Conservation (phyloP, 805 yeast genomes). For the Blastobotrys peoriensis region DNA sequence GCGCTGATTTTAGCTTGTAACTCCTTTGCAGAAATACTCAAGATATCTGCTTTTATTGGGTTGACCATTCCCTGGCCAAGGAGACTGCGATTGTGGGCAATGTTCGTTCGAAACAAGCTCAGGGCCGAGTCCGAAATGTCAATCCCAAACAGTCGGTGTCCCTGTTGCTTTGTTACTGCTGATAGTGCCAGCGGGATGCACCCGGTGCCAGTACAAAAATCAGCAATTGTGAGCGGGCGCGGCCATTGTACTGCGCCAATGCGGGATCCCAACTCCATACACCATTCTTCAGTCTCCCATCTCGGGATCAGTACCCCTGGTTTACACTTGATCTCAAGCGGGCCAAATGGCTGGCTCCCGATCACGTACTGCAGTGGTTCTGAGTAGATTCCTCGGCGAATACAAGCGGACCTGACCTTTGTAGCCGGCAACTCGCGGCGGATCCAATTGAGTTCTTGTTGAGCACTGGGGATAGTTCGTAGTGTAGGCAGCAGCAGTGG, state of each 20-base stretch:
- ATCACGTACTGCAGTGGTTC: constrained; percentile 82
- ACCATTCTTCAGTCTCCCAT: constrained; percentile 96
- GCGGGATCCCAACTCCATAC: constrained; percentile 35
- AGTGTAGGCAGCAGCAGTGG: constrained; percentile 20
- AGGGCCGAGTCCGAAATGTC: constrained; percentile 56
- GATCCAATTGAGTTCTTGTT: constrained; percentile 62
- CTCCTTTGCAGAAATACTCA: constrained; percentile 4
- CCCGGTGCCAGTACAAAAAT: constrained; percentile 85
- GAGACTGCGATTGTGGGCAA: no score
- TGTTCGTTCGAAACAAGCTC: constrained; percentile 43
- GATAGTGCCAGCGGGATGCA: constrained; percentile 63
- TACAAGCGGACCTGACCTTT: constrained; percentile 49
- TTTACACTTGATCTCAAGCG: constrained; percentile 51
- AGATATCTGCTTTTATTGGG: constrained; percentile 11
- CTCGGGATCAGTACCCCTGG: constrained; percentile 79
- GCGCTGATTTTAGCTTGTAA: no score
- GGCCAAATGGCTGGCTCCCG: constrained; percentile 83
- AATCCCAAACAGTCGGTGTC: constrained; percentile 36
- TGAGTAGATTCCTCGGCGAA: constrained; percentile 40
- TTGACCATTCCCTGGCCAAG: no score
- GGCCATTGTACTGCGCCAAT: constrained; percentile 7
- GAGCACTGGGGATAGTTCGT: constrained; percentile 35
- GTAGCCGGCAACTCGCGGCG: constrained; percentile 44
- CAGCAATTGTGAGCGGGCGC: constrained; percentile 39
- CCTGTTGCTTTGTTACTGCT: constrained; percentile 10